phyloP scores from a whole-genome alignment of 495 filamentous ascomycete species.

The Hypoxylon fragiforme region DNA sequence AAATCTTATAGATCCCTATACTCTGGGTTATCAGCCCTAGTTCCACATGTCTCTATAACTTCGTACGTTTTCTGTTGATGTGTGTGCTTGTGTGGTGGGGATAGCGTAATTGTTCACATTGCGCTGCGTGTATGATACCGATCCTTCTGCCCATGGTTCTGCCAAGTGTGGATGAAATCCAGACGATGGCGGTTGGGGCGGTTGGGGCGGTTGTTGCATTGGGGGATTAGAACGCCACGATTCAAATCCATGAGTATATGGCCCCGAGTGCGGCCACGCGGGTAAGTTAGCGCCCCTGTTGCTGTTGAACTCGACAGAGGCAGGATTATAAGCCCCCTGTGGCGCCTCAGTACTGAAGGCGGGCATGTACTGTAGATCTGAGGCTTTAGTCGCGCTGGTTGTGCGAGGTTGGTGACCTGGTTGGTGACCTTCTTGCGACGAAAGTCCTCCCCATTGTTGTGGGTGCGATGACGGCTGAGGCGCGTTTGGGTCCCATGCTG shows the following conservation, averaged over 20 bases:
- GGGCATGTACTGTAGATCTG: constrained; percentile 11
- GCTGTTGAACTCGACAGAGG: constrained; percentile 8
- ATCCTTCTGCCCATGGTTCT: constrained; percentile 26
- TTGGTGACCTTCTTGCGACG: constrained; percentile 3
- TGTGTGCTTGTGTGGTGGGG: constrained; percentile 24
- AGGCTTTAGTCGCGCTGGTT: no score
- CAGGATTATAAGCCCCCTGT: constrained; percentile 17
- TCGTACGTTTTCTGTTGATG: constrained; percentile 10
- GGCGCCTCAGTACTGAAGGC: constrained; percentile 6
- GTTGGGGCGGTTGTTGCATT: constrained; percentile 15
- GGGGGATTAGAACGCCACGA: constrained; percentile 11
- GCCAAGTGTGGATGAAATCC: constrained; percentile 8
- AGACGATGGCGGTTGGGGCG: constrained; percentile 4
- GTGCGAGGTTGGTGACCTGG: no score
- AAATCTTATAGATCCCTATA: background rate
- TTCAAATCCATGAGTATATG: constrained; percentile 9
- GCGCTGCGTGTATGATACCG: constrained; percentile 12
- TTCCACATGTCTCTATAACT: constrained; percentile 29
- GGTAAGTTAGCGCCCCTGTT: constrained; percentile 6
- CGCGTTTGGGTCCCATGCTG: constrained; percentile 53
- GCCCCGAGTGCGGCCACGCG: constrained; percentile 18
- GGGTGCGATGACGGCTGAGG: constrained; percentile 18
- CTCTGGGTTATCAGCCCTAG: constrained; percentile 3
- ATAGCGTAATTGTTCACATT: constrained; percentile 18
- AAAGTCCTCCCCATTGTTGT: constrained; percentile 15